Evolutionary conservation across 805 yeast species (phyloP), one percentile per base, ranked within the genome.

Genomic region (Zygoascus bituminiphila): DNA sequence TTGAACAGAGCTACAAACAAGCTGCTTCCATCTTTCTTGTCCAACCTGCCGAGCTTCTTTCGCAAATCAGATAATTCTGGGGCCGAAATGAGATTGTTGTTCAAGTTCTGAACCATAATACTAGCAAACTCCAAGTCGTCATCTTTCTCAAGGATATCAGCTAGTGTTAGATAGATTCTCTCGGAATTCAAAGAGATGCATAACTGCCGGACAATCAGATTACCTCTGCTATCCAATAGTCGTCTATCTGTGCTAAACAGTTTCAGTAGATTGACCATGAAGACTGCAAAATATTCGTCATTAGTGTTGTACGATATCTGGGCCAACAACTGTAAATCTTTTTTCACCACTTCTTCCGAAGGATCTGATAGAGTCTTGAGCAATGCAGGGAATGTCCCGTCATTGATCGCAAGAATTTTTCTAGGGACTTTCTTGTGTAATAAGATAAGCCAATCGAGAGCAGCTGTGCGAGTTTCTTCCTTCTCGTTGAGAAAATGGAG

Each of bases 361-460:
- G 91, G 81, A 74, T 79, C 82, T 2, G 79, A 72, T 17, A 80
- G 71, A 0, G 95, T 85, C 59, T 81, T 82, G 46, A 93, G 70
- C 33, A 93, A 70, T 0, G 88, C 86, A 10, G 85, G 79, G 57
- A 88, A 81, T 40, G 88, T 83, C 50, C 78, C 77, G 46, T 78
- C 83, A 49, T 66, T 60, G 35, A 62, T 57, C 20, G 64, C 62
- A 23, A 81, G 61, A 31, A 81, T 70, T 51, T 77, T 74, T 36
- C 70, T 66, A 2, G 84, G 83, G 19, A 82, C 82, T 55, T 82
- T 82, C 23, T 78, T 73, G 59, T 88, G 91, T 37, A 93, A 71
- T 74, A 87, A 78, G 14, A 81, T 79, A 26, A 93, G 70, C 98
- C 98, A 93, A 54, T 89, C 95, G 31, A 93, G 68, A 21, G 93